Base-by-base conservation (phyloP, 1,139 yeast genomes). In the Blastobotrys arbuscula region DNA sequence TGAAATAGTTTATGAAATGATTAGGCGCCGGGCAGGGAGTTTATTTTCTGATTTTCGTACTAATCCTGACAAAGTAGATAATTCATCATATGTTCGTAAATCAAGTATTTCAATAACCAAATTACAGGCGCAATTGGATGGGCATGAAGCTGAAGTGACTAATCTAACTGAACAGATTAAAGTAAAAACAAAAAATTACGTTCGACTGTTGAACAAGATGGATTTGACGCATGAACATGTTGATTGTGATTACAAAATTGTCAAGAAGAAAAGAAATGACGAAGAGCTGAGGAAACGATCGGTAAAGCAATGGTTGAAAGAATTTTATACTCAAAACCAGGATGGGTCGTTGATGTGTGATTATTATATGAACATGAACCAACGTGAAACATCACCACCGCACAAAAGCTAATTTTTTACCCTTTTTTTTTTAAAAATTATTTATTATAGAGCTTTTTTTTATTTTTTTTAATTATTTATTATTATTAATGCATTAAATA, bases 11-110 rank as follows among this genome's bases (percentile, higher is more conserved):
- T 30, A 20, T 13, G 48, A 45, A 28, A 45, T 45, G 48, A 45
- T 45, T 41, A 40, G 34, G 21, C 44, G 48, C 30, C 44, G 48
- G 19, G 48, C 48, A 12, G 48, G 48, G 16, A n/a, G n/a, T n/a
- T n/a, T n/a, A n/a, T n/a, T n/a, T n/a, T n/a, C n/a, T n/a, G n/a
- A n/a, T n/a, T n/a, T n/a, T n/a, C n/a, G n/a, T n/a, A n/a, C n/a
- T n/a, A n/a, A n/a, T n/a, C n/a, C n/a, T n/a, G n/a, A n/a, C n/a
- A n/a, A n/a, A n/a, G n/a, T n/a, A n/a, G n/a, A n/a, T n/a, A n/a
- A n/a, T n/a, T n/a, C n/a, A n/a, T n/a, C n/a, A n/a, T n/a, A n/a
- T n/a, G n/a, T n/a, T n/a, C n/a, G n/a, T n/a, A n/a, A n/a, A n/a
- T n/a, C n/a, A n/a, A n/a, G 30, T 21, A 36, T 31, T n/a, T 44